Conservation (phyloP, 257 asterid species). For the Ehretia macrophylla region DNA sequence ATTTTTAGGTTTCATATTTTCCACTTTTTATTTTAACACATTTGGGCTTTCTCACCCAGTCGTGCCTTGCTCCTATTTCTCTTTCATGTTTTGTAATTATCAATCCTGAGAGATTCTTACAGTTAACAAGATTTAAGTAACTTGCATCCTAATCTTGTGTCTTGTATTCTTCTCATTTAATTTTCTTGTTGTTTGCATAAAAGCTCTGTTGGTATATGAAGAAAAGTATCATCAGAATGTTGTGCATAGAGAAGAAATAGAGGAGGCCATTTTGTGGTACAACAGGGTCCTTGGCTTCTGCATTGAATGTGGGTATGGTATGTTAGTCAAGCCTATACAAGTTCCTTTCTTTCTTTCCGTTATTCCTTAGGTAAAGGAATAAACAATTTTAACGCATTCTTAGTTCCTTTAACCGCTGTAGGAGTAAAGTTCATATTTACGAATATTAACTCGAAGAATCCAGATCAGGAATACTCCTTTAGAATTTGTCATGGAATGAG, state of each 20-base stretch:
- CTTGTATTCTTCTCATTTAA: constrained; percentile 14
- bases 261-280: constrained; percentile 90
- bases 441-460: constrained; percentile 52
- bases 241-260: constrained; percentile 54
- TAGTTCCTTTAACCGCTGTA: constrained; percentile 17
- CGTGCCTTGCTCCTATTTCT: too few species aligned
- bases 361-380: neutral
- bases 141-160: too few species aligned
- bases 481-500: constrained; percentile 66
- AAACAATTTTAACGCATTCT: neutral
- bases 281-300: constrained; percentile 80
- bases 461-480: constrained; percentile 66
- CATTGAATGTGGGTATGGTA: constrained; percentile 84
- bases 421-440: constrained; percentile 88
- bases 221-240: constrained; percentile 44
- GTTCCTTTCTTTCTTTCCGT: neutral
- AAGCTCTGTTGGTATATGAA: constrained; percentile 50
- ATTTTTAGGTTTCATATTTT: too few species aligned
- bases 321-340: constrained; percentile 15
- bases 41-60: too few species aligned
- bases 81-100: too few species aligned
- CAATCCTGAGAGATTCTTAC: too few species aligned
- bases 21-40: too few species aligned
- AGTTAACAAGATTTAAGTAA: too few species aligned
- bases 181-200: constrained; percentile 14